These are phyloP conservation scores for Talaromyces trachyspermus DNA, from an alignment of 495 filamentous ascomycete genomes.

Conservation along the genomic window DNA sequence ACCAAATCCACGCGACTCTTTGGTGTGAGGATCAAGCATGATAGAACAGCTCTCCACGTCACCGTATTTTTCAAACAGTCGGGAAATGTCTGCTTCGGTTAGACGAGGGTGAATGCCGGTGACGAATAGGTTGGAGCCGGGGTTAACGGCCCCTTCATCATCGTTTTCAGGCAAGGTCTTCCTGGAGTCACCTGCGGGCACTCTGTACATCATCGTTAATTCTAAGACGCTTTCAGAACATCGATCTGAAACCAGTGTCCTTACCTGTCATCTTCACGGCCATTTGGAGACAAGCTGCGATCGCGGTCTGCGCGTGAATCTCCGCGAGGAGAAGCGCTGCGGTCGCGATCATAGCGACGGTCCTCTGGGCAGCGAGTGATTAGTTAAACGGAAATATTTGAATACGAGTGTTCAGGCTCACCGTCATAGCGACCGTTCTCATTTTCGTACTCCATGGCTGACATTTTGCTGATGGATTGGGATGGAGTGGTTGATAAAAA, in stretches of 20 bases:
- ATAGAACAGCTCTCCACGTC: slow-evolving; percentile 99
- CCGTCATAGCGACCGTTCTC: slow-evolving; percentile 82
- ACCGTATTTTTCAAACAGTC: slow-evolving; percentile 97
- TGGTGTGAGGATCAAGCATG: slow-evolving; percentile 96
- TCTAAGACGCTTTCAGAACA: not conserved
- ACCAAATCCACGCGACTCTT: slow-evolving; percentile 97
- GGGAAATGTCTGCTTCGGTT: slow-evolving; percentile 81
- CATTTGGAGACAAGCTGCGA: slow-evolving; percentile 69
- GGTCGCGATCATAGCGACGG: slow-evolving; percentile 75
- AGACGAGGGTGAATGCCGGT: slow-evolving; percentile 96
- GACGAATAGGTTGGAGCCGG: slow-evolving; percentile 97
- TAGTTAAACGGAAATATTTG: slow-evolving; percentile 22
- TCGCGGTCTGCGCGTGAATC: slow-evolving; percentile 64
- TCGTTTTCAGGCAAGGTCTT: slow-evolving; percentile 48
- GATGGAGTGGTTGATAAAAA: slow-evolving; percentile 15
- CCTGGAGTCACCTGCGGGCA: slow-evolving; percentile 21
- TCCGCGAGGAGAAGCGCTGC: slow-evolving; percentile 87
- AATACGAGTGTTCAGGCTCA: slow-evolving; percentile 38
- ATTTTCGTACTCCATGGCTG: slow-evolving; percentile 74
- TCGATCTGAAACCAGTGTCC: not conserved
- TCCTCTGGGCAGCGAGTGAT: slow-evolving; percentile 49
- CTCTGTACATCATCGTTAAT: slow-evolving; percentile 18
- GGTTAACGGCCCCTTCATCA: slow-evolving; percentile 76
- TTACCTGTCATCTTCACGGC: slow-evolving; percentile 65
- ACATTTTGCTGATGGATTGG: slow-evolving; percentile 34